Evolutionary conservation across 2,329 filamentous ascomycete species (phyloP), one percentile per base, ranked within the genome.

Genomic region (Penicillium brevicompactum): DNA sequence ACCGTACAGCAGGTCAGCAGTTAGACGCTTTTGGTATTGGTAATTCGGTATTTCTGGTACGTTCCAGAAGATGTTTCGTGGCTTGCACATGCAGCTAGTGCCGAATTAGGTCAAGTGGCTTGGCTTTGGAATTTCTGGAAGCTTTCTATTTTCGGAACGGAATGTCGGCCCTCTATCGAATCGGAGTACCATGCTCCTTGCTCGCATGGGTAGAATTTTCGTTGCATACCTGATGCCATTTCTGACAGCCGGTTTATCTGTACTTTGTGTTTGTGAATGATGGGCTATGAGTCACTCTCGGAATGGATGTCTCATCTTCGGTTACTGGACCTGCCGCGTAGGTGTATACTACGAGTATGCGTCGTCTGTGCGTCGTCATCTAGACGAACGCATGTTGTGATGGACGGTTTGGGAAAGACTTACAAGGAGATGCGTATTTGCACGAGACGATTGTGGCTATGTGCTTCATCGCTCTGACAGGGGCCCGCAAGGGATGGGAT

Each of bases 61-160:
- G 22, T 53, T 53, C 54, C 16, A 49, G 53, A 52, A 53, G 38
- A 8, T 16, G 16, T 41, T 51, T 24, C 3, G 47, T 55, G 52
- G 52, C 52, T 55, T 46, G 18, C 34, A 32, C 41, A 45, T 55
- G 27, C 32, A 21, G 6, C 52, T 34, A 53, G 21, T 34, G 3
- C 34, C 40, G 1, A 2, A 46, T 46, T 32, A n/a, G 21, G 52
- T 32, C 13, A 34, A 46, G 45, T 37, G 52, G 31, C 5, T 24
- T 13, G 27, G 18, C 32, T 54, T 40, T 32, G 11, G 21, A 44
- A 31, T 22, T 56, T 56, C 54, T 53, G 51, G 49, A 56, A 56
- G 49, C 44, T 38, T 56, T 53, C 54, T 56, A 56, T 56, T 56
- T 56, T 56, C 49, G 45, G 47, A 10, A 21, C 54, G 45, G 49